A percentile compares a stretch with the other conserved stretches of the same genome.
Conservation (phyloP, 2,329 filamentous ascomycete genomes). For the Aspergillus nomiae region DNA sequence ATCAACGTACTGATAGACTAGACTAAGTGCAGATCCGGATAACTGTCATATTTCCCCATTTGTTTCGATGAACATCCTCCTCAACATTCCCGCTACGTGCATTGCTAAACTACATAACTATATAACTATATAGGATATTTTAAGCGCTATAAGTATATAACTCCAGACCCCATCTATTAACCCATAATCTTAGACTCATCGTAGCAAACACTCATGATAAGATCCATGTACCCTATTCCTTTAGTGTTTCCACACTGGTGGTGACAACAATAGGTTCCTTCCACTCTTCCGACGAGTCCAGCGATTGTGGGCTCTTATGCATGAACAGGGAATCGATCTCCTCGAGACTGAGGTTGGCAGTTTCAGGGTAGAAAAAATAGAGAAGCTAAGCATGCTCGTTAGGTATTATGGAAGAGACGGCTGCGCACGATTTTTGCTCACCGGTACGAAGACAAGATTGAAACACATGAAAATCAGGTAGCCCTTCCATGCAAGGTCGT, state of each 20-base stretch:
- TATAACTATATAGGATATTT: not conserved
- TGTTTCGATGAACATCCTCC: not conserved
- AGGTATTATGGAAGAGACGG: not conserved
- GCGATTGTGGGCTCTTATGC: slow-evolving; percentile 11
- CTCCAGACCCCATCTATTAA: not conserved
- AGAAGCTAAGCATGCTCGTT: slow-evolving; percentile 29
- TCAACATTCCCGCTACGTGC: not conserved
- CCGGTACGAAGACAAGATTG: slow-evolving; percentile 37
- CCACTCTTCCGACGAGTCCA: slow-evolving; percentile 6
- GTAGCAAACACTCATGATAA: not conserved
- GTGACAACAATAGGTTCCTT: slow-evolving; percentile 1
- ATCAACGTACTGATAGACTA: not conserved
- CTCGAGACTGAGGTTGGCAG: slow-evolving; percentile 46
- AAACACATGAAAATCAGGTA: slow-evolving; percentile 41
- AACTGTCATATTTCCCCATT: not conserved
- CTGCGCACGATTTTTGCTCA: slow-evolving; percentile 23
- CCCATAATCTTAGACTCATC: not conserved
- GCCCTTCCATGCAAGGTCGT: slow-evolving; percentile 36
- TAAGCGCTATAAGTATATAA: not conserved
- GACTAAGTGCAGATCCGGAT: not conserved
- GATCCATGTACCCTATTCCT: not conserved
- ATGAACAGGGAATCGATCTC: slow-evolving; percentile 49
- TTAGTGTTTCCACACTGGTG: not conserved
- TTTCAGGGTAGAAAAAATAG: slow-evolving; percentile 52
- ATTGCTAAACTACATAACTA: not conserved